Base-by-base conservation (phyloP, 2,329 filamentous ascomycete genomes). In the Cytospora schulzeri region DNA sequence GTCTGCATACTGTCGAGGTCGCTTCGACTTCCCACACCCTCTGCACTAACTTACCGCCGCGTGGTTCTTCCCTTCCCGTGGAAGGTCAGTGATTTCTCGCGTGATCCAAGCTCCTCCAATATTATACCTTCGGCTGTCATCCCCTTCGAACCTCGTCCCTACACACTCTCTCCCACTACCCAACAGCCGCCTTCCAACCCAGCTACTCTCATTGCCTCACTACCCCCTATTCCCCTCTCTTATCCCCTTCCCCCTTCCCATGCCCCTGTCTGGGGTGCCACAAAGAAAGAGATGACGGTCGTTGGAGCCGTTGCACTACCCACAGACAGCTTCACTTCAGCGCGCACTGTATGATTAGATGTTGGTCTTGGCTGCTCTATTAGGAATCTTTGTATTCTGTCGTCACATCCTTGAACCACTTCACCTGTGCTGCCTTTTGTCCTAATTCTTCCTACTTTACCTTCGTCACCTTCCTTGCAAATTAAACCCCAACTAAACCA, bases 261-360 rank as follows among this genome's bases (percentile, higher is more conserved):
- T 62, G 66, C 55, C 51, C 53, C 66, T 57, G 50, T 63, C 64
- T 57, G 64, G 65, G 65, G 60, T 66, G 65, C 65, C 71, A 73
- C 74, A 70, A 71, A 70, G 66, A 68, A 68, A 66, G 67, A 72
- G 69, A 72, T 75, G 67, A 72, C 73, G 71, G 70, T 76, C 75
- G 73, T 71, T 70, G 73, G 74, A 71, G 73, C 75, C 69, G 72
- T 73, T 75, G 70, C 56, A 45, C 55, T 68, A 59, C 60, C 45
- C 53, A 52, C 63, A 62, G 22, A 52, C 63, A 62, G 22, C 64
- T 52, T 71, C 57, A 38, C 67, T 70, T 67, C 69, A 62, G 62
- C 58, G 63, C 65, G 66, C 66, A 48, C 57, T 67, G 68, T 72
- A 71, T 71, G 69, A 71, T 68, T 71, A 72, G 65, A 68, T 67